These are phyloP conservation scores for Rhizoclosmatium sp. DNA, from an alignment of 192 early-diverging fungal species.

Conservation along the genomic window DNA sequence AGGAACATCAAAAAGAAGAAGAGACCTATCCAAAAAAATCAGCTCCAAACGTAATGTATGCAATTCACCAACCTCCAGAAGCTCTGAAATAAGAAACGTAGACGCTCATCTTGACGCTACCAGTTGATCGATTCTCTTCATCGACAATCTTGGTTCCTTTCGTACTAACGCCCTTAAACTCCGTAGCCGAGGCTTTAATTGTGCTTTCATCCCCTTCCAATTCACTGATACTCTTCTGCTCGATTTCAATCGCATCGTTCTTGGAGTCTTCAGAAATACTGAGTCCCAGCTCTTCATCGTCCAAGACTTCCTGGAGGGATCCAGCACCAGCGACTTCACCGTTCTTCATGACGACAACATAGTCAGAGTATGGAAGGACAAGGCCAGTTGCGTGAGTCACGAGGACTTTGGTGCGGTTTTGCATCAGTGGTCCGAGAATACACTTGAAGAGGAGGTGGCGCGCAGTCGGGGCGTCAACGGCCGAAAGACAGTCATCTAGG, in stretches of 20 bases:
- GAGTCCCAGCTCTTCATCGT: slow-evolving; percentile 27
- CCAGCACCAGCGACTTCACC: slow-evolving; percentile 41
- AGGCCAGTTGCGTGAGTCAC: slow-evolving; percentile 76
- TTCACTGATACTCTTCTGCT: not conserved
- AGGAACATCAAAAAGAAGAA: slow-evolving; percentile 34
- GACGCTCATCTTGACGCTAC: slow-evolving; percentile 50
- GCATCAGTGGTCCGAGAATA: slow-evolving; percentile 75
- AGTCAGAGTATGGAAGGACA: slow-evolving; percentile 46
- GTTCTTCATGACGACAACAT: slow-evolving; percentile 47
- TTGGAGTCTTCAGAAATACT: slow-evolving; percentile 16
- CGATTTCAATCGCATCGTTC: slow-evolving; percentile 19
- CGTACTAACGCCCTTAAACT: slow-evolving; percentile 27
- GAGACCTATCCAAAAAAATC: slow-evolving; percentile 21
- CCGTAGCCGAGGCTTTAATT: not conserved
- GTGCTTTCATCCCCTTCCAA: not conserved
- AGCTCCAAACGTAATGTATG: not conserved
- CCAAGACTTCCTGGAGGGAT: slow-evolving; percentile 15
- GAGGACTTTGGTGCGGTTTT: slow-evolving; percentile 78
- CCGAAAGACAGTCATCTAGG: slow-evolving; percentile 83
- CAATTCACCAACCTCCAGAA: slow-evolving; percentile 44
- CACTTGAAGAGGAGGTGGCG: slow-evolving; percentile 81
- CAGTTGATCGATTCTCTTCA: slow-evolving; percentile 52
- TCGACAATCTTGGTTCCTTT: slow-evolving; percentile 55
- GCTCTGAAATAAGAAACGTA: slow-evolving; percentile 55
- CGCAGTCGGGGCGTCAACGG: slow-evolving; percentile 92